Evolutionary conservation across 495 filamentous ascomycete genomes (phyloP), one percentile per base, ranked within the genome.

Genomic region (Aspergillus campestris): DNA sequence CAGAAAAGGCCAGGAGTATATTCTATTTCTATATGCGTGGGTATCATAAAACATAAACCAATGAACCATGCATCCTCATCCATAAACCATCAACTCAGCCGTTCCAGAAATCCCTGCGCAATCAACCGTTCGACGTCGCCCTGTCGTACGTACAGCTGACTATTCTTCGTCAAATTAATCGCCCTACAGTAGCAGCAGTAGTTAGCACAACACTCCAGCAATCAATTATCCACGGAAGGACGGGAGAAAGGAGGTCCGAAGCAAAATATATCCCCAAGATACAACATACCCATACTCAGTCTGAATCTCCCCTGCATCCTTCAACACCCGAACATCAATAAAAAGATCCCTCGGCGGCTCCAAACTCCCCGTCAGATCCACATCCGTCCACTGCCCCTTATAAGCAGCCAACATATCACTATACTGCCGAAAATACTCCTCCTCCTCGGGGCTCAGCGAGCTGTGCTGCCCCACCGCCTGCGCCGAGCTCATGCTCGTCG

Each of bases 331-430:
- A 40, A 99, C 94, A 66, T 99, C 94, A 61, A 99, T 94, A 60
- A 99, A 99, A 41, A 99, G 67, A 70, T 99, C 94, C 59, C 78
- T 81, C 29, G 94, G 92, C 31, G 94, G 94, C 59, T 97, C 90
- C 61, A 99, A 73, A 51, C 85, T 90, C 35, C 94, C 94, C 10
- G 92, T 97, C 45, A 99, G 69, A 65, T 99, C 94, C 42, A 99
- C 83, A 65, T 99, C 94, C 15, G 91, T 97, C 91, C 92, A 99
- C 54, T 95, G 89, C 1, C 94, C 94, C 64, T 99, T 99, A 67
- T 94, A 96, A 11, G 89, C 87, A 15, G 92, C 88, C 35, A 99
- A 70, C 57, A 99, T 76, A 58, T 99, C 94, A 42, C 82, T 80
- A 59, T 94, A 97, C 59, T 87, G 82, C 42, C 91, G 74, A 33